These are phyloP conservation scores for Teunomyces cretensis DNA, from an alignment of 805 yeast species.

Conservation along the genomic window DNA sequence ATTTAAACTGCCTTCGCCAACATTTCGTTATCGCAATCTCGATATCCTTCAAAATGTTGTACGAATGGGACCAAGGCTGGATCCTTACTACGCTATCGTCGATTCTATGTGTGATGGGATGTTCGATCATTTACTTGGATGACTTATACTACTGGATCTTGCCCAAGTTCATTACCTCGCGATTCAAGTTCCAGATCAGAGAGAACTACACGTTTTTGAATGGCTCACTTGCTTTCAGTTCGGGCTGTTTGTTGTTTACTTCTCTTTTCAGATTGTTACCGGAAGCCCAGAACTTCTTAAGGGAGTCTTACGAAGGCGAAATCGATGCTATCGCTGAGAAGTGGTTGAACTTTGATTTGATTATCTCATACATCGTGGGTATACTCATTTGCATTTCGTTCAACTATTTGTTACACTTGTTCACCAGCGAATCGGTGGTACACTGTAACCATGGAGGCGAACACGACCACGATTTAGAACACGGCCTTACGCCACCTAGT, in stretches of 20 bases:
- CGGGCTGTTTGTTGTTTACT: conserved; percentile 82
- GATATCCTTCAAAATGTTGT: neutral
- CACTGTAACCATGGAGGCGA: conserved; percentile 74
- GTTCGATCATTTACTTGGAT: conserved; percentile 63
- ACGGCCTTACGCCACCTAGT: conserved; percentile 12
- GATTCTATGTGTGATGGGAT: conserved; percentile 69
- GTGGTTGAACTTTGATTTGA: conserved; percentile 35
- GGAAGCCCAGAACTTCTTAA: conserved; percentile 51
- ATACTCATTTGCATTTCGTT: conserved; percentile 56
- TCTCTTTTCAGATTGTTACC: conserved; percentile 80
- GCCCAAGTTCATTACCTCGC: conserved; percentile 40
- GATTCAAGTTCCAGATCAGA: conserved; percentile 51
- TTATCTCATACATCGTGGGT: conserved; percentile 57
- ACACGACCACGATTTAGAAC: conserved; percentile 12
- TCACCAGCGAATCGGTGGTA: conserved; percentile 78
- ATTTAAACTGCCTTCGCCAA: neutral
- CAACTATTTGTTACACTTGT: conserved; percentile 65
- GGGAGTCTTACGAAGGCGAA: conserved; percentile 17
- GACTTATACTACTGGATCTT: conserved; percentile 43
- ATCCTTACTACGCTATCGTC: conserved; percentile 63
- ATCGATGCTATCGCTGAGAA: conserved; percentile 5
- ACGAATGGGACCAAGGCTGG: conserved; percentile 55
- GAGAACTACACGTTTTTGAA: conserved; percentile 66
- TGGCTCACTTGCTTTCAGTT: conserved; percentile 70
- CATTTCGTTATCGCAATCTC: neutral